Conservation (phyloP, 202 grass and related monocot genomes). For the Schoenoplectus triqueter region DNA sequence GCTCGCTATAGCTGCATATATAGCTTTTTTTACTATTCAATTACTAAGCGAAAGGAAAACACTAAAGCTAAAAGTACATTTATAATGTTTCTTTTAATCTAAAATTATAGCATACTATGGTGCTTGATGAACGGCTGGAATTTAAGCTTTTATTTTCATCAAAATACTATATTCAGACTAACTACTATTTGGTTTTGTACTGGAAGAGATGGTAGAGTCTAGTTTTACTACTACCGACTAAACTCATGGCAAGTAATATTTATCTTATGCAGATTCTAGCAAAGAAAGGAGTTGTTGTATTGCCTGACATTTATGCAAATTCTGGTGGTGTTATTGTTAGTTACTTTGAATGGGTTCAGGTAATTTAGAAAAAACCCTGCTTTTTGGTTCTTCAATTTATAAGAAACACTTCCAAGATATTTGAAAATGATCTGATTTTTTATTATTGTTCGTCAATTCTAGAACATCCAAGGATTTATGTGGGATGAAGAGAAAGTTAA, state of each 20-base stretch:
- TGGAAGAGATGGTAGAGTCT: neutral
- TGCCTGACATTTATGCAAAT: conserved; percentile 97
- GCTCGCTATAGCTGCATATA: too few species aligned
- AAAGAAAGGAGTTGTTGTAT: conserved; percentile 75
- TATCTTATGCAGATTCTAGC: conserved; percentile 61
- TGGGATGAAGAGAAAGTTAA: conserved; percentile 85
- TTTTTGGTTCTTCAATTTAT: neutral
- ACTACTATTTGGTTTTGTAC: neutral
- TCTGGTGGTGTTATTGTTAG: conserved; percentile 83
- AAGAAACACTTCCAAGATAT: neutral
- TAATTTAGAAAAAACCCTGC: conserved; percentile 39
- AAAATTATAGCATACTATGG: too few species aligned
- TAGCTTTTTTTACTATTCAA: too few species aligned
- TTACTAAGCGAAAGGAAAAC: too few species aligned
- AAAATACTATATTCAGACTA: neutral
- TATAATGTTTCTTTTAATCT: too few species aligned
- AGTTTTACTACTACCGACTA: neutral
- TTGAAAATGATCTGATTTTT: conserved; percentile 21
- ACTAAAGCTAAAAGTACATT: neutral
- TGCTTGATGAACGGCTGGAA: neutral
- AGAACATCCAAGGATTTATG: conserved; percentile 99
- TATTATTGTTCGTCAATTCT: conserved; percentile 31
- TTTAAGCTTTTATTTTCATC: neutral
- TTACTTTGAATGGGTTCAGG: conserved; percentile 99
- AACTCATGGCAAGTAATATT: conserved; percentile 14